Evolutionary conservation across 805 yeast genomes (phyloP), one percentile per base, ranked within the genome.

Genomic region (Sugiyamaella boreocaroliniensis): DNA sequence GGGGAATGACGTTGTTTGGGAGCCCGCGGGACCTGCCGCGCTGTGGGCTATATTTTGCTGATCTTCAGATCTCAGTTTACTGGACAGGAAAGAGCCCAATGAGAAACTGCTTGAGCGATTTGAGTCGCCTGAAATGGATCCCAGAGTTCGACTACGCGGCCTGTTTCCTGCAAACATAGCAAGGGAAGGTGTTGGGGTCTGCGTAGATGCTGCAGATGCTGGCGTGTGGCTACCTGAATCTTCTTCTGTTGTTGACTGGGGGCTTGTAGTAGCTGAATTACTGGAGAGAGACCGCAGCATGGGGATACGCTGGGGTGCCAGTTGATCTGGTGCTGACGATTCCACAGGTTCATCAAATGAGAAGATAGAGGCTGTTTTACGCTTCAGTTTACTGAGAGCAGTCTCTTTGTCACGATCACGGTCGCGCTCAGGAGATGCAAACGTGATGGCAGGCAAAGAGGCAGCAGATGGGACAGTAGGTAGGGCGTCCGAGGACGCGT

Each of bases 141-240:
- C 56, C 43, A 58, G 49, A 7, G 61, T 58, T 15, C 55, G 46
- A 34, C 56, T 51, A 22, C 61, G 46, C n/a, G 58, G 61, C 26
- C 61, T 43, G 9, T 15, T 51, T 14, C 18, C 29, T 34, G 45
- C 32, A 11, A 49, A 7, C 7, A 29, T 34, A n/a, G 44, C 45
- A 6, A 22, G 29, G 3, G 45, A 16, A 11, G 34, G 29, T 3
- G 50, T 22, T 9, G 32, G 29, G 16, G 29, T 22, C 20, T 26
- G 29, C 29, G 41, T 34, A 29, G 44, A 34, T 40, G 45, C n/a
- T 29, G 40, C 22, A 6, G 45, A 20, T 44, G 47, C 29, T 15
- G 47, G 29, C 29, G 45, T 42, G 4, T 19, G 22, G 14, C 7
- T 10, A 2, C 45, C 45, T 12, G 45, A 19, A 12, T 12, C 15